Conservation (phyloP, 768 basidiomycete species). For the Leucosporidium creatinivorum region DNA sequence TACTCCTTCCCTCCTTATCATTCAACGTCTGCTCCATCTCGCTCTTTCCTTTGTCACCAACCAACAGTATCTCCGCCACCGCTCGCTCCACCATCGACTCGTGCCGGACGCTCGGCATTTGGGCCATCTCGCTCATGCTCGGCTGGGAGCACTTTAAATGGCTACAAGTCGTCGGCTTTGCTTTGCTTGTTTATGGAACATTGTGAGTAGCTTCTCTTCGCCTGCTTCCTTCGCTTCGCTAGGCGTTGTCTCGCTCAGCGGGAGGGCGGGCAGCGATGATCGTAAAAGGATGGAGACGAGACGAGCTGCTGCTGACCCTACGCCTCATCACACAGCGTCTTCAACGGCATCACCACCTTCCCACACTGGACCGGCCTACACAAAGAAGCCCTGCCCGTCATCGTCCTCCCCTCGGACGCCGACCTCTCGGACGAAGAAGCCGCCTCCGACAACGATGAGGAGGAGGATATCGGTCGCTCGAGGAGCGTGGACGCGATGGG, state of each 20-base stretch:
- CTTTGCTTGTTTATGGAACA: constrained; percentile 72
- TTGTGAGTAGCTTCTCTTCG: constrained; percentile 45
- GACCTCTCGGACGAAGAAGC: not conserved
- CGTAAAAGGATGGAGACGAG: not conserved
- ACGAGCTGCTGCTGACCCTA: not conserved
- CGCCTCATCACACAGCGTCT: constrained; percentile 10
- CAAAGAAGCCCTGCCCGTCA: no score
- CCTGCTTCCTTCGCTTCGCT: not conserved
- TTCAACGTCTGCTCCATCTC: constrained; percentile 64
- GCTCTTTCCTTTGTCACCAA: no score
- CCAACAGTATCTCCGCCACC: constrained; percentile 75
- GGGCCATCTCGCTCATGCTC: constrained; percentile 47
- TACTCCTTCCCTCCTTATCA: constrained; percentile 39
- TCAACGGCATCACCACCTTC: constrained; percentile 34
- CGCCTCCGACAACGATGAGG: not conserved
- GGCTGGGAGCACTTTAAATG: constrained; percentile 35
- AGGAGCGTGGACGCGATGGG: not conserved
- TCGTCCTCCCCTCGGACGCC: not conserved
- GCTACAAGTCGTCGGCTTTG: constrained; percentile 65
- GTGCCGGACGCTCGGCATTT: constrained; percentile 90
- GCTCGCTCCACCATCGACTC: constrained; percentile 87
- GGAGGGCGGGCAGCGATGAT: no score
- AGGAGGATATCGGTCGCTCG: not conserved
- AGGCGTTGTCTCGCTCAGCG: no score
- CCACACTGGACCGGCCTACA: constrained; percentile 24